These are phyloP conservation scores for Cytospora leucostoma DNA, from an alignment of 2,329 filamentous ascomycete genomes.

Conservation along the genomic window DNA sequence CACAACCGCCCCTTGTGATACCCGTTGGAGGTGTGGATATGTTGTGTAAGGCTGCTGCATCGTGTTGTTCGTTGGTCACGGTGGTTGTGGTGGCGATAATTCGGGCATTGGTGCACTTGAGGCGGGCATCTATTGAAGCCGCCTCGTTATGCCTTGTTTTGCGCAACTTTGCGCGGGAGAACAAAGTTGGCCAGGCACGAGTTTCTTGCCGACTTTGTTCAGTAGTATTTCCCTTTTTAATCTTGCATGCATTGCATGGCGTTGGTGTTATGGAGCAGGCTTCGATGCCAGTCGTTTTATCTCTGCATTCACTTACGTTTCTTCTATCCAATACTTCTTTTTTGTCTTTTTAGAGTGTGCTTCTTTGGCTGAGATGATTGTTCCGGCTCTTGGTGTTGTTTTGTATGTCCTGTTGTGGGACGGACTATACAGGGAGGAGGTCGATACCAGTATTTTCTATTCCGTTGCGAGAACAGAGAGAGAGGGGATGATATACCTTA, in stretches of 20 bases:
- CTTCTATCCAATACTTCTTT: not conserved
- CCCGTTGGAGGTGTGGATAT: no score
- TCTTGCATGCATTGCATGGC: conserved; percentile 23
- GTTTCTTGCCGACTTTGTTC: conserved; percentile 4
- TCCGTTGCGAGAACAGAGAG: not conserved
- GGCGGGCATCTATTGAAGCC: not conserved
- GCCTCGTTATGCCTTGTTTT: not conserved
- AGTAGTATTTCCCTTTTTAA: conserved; percentile 16
- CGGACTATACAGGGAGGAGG: no score
- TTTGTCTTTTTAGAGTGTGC: not conserved
- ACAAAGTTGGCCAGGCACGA: not conserved
- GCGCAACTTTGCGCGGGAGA: not conserved
- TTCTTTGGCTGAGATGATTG: not conserved
- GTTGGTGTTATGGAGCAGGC: conserved; percentile 22
- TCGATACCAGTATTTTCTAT: not conserved
- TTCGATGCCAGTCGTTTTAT: conserved; percentile 13
- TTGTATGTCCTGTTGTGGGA: not conserved
- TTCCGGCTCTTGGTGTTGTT: not conserved
- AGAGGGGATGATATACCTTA: not conserved
- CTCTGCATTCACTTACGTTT: not conserved
- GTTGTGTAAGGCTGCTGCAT: no score
- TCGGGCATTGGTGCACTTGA: no score
- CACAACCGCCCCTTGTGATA: no score
- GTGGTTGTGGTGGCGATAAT: not conserved
- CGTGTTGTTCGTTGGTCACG: not conserved